Evolutionary conservation across 2,329 filamentous ascomycete species (phyloP).

Genomic region (Hymenoscyphus occultus): DNA sequence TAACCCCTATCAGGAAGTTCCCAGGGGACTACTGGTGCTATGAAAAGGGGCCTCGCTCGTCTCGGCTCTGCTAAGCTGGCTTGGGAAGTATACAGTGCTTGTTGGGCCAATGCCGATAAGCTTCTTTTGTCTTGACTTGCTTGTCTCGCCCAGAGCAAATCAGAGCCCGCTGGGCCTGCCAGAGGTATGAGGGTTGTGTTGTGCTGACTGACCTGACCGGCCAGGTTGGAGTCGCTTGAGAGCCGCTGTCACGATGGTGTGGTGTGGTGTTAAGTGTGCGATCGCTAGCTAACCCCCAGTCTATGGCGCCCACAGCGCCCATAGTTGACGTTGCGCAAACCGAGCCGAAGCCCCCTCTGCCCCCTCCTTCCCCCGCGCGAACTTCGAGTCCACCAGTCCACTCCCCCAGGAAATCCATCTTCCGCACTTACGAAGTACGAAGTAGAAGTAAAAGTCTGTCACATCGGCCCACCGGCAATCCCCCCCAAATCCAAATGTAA

Average conservation of each 20-base stretch:
- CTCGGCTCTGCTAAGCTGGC: background rate
- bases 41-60: background rate
- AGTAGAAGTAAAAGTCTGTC: background rate
- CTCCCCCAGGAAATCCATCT: background rate
- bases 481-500: background rate
- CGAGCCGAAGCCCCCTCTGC: background rate
- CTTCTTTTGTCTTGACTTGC: background rate
- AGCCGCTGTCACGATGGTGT: background rate
- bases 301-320: too few species aligned
- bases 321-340: background rate
- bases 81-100: background rate
- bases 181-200: background rate
- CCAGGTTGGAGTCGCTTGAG: background rate
- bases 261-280: background rate
- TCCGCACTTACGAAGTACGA: background rate
- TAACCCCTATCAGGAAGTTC: constrained; percentile 2
- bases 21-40: background rate
- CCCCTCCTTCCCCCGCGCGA: background rate
- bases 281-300: too few species aligned
- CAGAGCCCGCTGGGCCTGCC: background rate
- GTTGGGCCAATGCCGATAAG: background rate
- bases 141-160: background rate
- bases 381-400: background rate
- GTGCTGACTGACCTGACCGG: background rate
- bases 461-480: background rate